phyloP scores from a whole-genome alignment of 257 asterid species.

The Scutellaria galericulata region DNA sequence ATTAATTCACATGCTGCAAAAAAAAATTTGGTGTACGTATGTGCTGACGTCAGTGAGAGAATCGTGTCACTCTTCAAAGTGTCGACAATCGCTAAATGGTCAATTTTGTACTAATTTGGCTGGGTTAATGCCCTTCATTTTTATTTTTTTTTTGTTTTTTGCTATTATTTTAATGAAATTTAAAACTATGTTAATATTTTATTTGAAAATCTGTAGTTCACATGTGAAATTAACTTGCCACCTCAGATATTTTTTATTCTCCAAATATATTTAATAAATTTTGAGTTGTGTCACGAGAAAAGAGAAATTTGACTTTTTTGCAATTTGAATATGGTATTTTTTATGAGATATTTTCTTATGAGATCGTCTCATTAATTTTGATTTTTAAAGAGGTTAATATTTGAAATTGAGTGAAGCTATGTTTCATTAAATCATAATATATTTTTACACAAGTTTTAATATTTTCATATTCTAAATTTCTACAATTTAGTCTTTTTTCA shows the following conservation, averaged over 20 bases:
- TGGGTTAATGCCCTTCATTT: not conserved
- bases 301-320: too few relatives aligned
- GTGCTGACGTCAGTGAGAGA: constrained; percentile 37
- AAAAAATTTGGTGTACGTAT: constrained; percentile 16
- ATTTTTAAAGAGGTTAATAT: too few relatives aligned
- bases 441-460: too few relatives aligned
- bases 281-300: too few relatives aligned
- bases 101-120: not conserved
- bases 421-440: too few relatives aligned
- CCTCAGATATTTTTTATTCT: not conserved
- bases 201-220: not conserved
- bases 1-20: not conserved
- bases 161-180: not conserved
- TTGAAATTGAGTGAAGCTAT: too few relatives aligned
- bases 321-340: too few relatives aligned
- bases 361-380: too few relatives aligned
- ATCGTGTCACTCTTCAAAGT: not conserved
- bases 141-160: not conserved
- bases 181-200: not conserved
- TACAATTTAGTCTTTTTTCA: not conserved
- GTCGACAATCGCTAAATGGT: not conserved
- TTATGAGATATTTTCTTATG: too few relatives aligned
- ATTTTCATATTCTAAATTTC: too few relatives aligned
- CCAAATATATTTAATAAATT: too few relatives aligned
- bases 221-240: not conserved